phyloP scores from a whole-genome alignment of 768 basidiomycete genomes.

The Mycena polygramma region DNA sequence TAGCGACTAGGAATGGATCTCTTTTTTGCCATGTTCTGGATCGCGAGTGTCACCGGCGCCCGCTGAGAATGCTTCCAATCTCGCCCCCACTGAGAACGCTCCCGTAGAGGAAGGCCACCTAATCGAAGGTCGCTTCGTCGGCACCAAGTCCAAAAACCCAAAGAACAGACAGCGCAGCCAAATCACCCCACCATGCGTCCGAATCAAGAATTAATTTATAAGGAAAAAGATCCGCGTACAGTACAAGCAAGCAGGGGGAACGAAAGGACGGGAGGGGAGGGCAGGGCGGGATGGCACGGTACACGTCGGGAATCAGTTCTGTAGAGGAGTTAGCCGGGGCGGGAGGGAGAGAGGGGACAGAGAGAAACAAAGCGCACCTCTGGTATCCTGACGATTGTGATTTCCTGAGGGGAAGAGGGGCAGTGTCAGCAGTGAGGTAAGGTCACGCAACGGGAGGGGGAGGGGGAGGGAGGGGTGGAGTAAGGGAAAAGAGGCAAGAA shows the following conservation, averaged over 20 bases:
- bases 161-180: no score
- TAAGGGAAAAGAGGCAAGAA: neutral
- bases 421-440: neutral
- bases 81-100: no score
- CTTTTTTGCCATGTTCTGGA: no score
- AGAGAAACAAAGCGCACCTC: slow-evolving; percentile 62
- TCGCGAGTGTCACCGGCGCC: no score
- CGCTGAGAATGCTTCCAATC: no score
- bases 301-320: slow-evolving; percentile 19
- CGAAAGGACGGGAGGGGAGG: neutral
- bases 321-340: neutral
- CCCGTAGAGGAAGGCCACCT: no score
- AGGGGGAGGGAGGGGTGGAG: neutral
- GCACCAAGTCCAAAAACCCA: no score
- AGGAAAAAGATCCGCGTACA: slow-evolving; percentile 27
- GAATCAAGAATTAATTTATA: slow-evolving; percentile 21
- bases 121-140: no score
- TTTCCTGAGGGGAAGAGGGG: slow-evolving; percentile 64
- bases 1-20: no score
- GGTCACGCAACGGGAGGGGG: neutral
- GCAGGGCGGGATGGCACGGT: no score
- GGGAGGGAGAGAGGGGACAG: neutral
- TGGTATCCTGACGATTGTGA: slow-evolving; percentile 91
- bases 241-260: slow-evolving; percentile 13
- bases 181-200: no score